A percentile compares a stretch with the other conserved stretches of the same genome.
Evolutionary conservation across 331 rosid species (phyloP).

Genomic region (Erythrophleum ivorense): DNA sequence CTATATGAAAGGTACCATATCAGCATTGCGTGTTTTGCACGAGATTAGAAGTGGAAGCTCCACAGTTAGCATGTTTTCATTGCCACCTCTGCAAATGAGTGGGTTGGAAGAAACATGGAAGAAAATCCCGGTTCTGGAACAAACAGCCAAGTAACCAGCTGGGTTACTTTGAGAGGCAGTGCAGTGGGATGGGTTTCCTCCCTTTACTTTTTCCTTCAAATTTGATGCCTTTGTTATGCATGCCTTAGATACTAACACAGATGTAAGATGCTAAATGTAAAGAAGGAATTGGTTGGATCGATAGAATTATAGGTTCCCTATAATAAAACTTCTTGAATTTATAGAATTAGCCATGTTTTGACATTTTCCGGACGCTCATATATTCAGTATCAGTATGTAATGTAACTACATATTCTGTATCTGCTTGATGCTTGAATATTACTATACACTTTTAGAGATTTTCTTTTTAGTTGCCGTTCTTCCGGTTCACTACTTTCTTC

Average conservation of each 20-base stretch:
- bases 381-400: slow-evolving; percentile 30
- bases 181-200: slow-evolving; percentile 36
- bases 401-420: slow-evolving; percentile 26
- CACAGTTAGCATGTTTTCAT: slow-evolving; percentile 82
- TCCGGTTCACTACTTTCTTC: background rate
- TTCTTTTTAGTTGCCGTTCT: background rate
- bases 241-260: slow-evolving; percentile 64
- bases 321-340: slow-evolving; percentile 40
- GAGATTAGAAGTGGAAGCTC: slow-evolving; percentile 95
- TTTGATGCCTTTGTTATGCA: slow-evolving; percentile 53
- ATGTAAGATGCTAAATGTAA: slow-evolving; percentile 59
- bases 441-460: slow-evolving; percentile 17
- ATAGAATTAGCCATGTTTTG: slow-evolving; percentile 38
- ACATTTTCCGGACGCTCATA: slow-evolving; percentile 36
- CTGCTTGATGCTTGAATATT: slow-evolving; percentile 33
- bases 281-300: slow-evolving; percentile 47
- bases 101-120: slow-evolving; percentile 74
- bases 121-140: slow-evolving; percentile 69
- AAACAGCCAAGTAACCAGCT: slow-evolving; percentile 67
- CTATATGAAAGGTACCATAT: slow-evolving; percentile 83
- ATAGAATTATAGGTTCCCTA: slow-evolving; percentile 51
- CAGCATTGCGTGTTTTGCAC: slow-evolving; percentile 84
- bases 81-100: slow-evolving; percentile 82
- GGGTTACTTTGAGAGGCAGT: slow-evolving; percentile 34
- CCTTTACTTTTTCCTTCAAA: slow-evolving; percentile 1